These are phyloP conservation scores for Trypanosoma scelopori DNA, from an alignment of 208 protist genomes.

Conservation along the genomic window DNA sequence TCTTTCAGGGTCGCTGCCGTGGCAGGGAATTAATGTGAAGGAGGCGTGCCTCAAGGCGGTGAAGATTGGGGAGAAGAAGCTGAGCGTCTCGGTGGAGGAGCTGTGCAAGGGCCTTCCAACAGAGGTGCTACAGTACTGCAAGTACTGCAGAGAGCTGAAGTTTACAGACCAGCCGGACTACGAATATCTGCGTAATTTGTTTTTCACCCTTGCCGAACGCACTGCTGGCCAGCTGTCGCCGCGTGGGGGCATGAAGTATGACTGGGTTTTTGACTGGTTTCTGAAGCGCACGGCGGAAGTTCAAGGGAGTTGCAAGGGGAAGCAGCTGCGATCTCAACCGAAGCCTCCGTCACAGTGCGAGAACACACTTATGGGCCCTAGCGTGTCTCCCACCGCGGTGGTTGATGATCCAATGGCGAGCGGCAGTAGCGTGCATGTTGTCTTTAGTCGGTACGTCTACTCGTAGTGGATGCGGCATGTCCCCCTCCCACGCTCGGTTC, in stretches of 20 bases:
- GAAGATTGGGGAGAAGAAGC: conserved; percentile 86
- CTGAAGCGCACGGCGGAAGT: conserved; percentile 67
- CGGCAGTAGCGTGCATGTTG: too few species aligned
- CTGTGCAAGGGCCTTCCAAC: conserved; percentile 66
- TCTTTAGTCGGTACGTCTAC: too few species aligned
- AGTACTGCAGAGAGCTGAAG: conserved; percentile 72
- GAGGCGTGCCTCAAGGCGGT: conserved; percentile 76
- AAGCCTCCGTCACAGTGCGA: background rate
- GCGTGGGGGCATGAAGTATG: conserved; percentile 29
- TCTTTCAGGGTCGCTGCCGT: conserved; percentile 87
- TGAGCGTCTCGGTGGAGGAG: conserved; percentile 56
- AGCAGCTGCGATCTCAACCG: background rate
- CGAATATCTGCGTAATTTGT: conserved; percentile 69
- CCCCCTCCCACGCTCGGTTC: too few species aligned
- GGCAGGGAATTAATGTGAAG: conserved; percentile 89
- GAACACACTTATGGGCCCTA: too few species aligned
- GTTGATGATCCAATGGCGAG: too few species aligned
- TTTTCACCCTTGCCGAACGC: conserved; percentile 41
- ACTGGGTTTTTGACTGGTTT: conserved; percentile 89
- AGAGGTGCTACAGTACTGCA: conserved; percentile 69
- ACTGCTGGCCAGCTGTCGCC: background rate
- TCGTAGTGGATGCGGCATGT: too few species aligned
- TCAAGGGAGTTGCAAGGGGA: conserved; percentile 25
- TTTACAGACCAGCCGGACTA: conserved; percentile 86
- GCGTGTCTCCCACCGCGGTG: too few species aligned